These are phyloP conservation scores for Pseudogymnoascus pannorum DNA, from an alignment of 2,329 filamentous ascomycete species.

Conservation along the genomic window DNA sequence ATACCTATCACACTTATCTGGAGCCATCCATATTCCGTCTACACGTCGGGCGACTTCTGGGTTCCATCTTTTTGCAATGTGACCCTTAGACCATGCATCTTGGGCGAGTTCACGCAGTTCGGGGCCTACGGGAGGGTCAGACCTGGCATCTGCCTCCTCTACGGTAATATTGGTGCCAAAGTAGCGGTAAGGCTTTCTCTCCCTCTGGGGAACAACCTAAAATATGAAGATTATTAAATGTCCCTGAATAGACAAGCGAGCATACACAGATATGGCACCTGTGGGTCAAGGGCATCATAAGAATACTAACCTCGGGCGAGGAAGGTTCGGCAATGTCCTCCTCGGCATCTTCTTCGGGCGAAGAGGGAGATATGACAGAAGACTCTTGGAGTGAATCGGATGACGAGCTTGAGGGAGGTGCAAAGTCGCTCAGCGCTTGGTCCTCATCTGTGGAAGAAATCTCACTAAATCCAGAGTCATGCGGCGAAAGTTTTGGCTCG, in stretches of 20 bases:
- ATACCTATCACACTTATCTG: slow-evolving; percentile 8
- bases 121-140: neutral
- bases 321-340: neutral
- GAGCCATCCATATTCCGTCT: slow-evolving; percentile 10
- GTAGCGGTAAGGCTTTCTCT: neutral
- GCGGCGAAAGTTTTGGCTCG: neutral
- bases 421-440: neutral
- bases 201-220: neutral
- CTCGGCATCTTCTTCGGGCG: neutral
- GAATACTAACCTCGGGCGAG: neutral
- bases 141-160: neutral
- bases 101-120: neutral
- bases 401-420: neutral
- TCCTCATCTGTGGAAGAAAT: neutral
- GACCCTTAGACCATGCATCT: neutral
- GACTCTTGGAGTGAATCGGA: neutral
- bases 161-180: slow-evolving; percentile 1
- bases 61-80: neutral
- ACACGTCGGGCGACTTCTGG: neutral
- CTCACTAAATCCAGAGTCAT: slow-evolving; percentile 5
- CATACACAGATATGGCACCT: neutral
- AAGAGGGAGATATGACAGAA: neutral
- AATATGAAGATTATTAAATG: neutral
- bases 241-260: neutral
- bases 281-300: neutral